phyloP scores from a whole-genome alignment of 495 filamentous ascomycete genomes.

The Penicillium paradoxum region DNA sequence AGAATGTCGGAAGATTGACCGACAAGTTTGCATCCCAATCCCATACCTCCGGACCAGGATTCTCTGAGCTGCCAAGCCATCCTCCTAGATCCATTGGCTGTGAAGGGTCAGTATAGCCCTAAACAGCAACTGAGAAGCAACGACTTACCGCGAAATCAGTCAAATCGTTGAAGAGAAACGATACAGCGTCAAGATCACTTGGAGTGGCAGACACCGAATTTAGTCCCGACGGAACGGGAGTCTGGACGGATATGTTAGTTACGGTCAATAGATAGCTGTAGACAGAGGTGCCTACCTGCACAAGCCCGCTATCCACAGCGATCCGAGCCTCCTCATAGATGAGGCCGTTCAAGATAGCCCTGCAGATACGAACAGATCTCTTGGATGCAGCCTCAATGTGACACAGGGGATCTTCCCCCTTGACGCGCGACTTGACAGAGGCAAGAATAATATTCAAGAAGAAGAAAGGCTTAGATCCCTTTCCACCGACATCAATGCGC shows the following conservation, averaged over 20 bases:
- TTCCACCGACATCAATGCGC: slow-evolving; percentile 25
- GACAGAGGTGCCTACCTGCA: slow-evolving; percentile 7
- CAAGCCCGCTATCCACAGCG: slow-evolving; percentile 9
- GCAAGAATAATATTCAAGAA: slow-evolving; percentile 32
- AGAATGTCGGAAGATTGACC: slow-evolving; percentile 4
- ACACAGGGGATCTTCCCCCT: slow-evolving; percentile 29
- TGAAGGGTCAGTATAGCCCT: slow-evolving; percentile 13
- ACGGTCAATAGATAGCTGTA: neutral
- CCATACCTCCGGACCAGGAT: slow-evolving; percentile 28
- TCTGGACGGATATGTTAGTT: slow-evolving; percentile 7
- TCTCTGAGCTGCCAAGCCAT: slow-evolving; percentile 30
- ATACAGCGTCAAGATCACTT: slow-evolving; percentile 26
- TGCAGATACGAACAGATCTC: slow-evolving; percentile 21
- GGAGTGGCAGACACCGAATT: slow-evolving; percentile 20
- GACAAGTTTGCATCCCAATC: slow-evolving; percentile 35
- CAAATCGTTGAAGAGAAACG: slow-evolving; percentile 22
- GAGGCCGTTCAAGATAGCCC: slow-evolving; percentile 22
- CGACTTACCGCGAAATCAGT: slow-evolving; percentile 29
- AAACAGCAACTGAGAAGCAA: neutral
- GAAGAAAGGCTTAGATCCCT: slow-evolving; percentile 33
- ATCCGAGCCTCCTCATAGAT: slow-evolving; percentile 23
- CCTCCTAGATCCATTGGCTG: slow-evolving; percentile 35
- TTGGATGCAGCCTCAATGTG: slow-evolving; percentile 26
- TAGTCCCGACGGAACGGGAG: neutral
- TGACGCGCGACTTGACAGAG: slow-evolving; percentile 34